Evolutionary conservation across 495 filamentous ascomycete genomes (phyloP), one percentile per base, ranked within the genome.

Genomic region (Xylaria longipes): DNA sequence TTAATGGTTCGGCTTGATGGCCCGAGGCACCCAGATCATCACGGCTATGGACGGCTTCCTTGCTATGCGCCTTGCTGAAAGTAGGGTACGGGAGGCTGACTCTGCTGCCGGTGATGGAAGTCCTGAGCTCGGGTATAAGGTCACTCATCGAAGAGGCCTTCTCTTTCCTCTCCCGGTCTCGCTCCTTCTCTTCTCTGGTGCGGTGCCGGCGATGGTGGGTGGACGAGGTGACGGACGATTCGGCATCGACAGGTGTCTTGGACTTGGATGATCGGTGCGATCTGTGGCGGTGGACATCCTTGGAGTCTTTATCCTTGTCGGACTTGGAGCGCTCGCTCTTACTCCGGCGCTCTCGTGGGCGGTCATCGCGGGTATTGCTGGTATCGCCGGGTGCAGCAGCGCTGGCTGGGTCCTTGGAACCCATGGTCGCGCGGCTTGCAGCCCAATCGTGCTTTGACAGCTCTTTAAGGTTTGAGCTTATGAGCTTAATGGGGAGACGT

Each of bases 31-130:
- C 80, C 65, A 89, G 65, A 72, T 90, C 87, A 68, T 90, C 89
- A 73, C 86, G 86, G 78, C 87, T 89, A 61, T 85, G 83, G 46
- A 97, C 84, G 60, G 88, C 86, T 78, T 97, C 94, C 79, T 93
- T 95, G 87, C 93, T 96, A 78, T 97, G 92, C 45, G 91, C 90
- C 79, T 97, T 97, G 77, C 91, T 95, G 82, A 97, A 96, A 22
- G 84, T 86, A 5, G 95, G 94, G 78, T 98, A 98, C 15, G 94
- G 91, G 29, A 92, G 79, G 82, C 87, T 93, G 72, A 88, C 85
- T 66, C 86, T 81, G 62, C 78, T 80, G 41, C 81, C 71, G 60
- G 77, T 72, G 29, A 80, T 65, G 46, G 77, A 81, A 5, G 79
- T 75, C 65, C 84, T 79, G 17, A 88, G 77, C 77, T 89, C 87